Conservation (phyloP, 2,329 filamentous ascomycete species). For the Scleromitrula shiraiana region DNA sequence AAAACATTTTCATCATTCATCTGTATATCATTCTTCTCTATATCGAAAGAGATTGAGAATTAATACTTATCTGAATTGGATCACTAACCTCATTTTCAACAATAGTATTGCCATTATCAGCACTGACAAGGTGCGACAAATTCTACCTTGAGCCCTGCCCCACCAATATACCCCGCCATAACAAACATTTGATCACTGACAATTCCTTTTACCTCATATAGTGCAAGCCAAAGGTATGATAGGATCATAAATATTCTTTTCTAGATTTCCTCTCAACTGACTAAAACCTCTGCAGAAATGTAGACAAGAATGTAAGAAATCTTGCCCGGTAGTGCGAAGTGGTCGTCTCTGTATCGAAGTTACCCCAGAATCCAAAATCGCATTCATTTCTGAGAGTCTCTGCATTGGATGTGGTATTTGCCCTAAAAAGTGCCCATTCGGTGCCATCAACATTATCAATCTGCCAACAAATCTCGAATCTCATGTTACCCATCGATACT, state of each 20-base stretch:
- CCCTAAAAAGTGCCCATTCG: conserved; percentile 97
- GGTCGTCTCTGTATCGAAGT: conserved; percentile 99
- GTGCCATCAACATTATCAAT: conserved; percentile 99
- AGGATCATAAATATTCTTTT: background rate
- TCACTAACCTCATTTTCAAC: conserved; percentile 8
- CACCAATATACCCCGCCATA: conserved; percentile 30
- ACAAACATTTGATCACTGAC: conserved; percentile 31
- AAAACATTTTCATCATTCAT: too few species aligned
- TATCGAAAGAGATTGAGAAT: too few species aligned
- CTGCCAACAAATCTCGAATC: conserved; percentile 98
- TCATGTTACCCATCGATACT: conserved; percentile 96
- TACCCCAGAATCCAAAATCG: conserved; percentile 76
- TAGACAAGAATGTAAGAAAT: conserved; percentile 98
- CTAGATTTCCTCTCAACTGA: conserved; percentile 19
- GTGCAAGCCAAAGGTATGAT: conserved; percentile 76
- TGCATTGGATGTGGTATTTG: conserved; percentile 99
- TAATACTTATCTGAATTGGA: background rate
- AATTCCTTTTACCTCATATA: conserved; percentile 35
- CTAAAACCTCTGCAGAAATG: conserved; percentile 63
- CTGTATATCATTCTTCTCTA: too few species aligned
- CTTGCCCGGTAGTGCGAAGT: conserved; percentile 92
- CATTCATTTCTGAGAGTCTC: conserved; percentile 93
- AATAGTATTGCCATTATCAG: conserved; percentile 96
- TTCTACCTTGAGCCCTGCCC: conserved; percentile 31
- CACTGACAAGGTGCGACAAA: conserved; percentile 75